Evolutionary conservation across 371 early-diverging fungal genomes (phyloP), one percentile per base, ranked within the genome.

Genomic region (Haplosporangium sp.): DNA sequence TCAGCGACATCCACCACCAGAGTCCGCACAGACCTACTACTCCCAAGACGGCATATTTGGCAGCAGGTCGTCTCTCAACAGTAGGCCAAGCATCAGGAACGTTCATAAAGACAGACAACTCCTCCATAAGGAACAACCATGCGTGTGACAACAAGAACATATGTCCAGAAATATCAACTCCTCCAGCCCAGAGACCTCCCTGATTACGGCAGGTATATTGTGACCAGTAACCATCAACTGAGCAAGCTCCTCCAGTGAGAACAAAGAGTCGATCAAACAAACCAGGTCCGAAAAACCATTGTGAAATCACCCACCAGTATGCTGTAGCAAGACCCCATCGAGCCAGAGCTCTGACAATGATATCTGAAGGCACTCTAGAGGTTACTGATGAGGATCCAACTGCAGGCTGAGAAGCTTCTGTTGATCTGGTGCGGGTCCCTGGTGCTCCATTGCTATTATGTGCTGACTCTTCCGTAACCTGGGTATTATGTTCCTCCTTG

Each of bases 91-190:
- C 68, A 45, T 71, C 65, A n/a, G 81, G 81, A 3, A 69, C 72
- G n/a, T 81, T 81, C 72, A 74, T 37, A 48, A 74, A 81, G 9
- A 81, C 63, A 1, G 81, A 81, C 11, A 81, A 63, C 73, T 96
- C 96, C 68, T 95, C 95, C 86, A 85, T 89, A 52, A 96, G 84
- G 75, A 95, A 90, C 63, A 97, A 84, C 42, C 90, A 92, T 19
- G 94, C 87, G 76, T 96, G 97, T 37, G 95, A 90, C 71, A 97
- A 77, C 67, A 97, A 74, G 61, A 97, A 90, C 78, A 95, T 95
- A 81, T 97, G 98, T 4, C 98, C 98, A 0, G 94, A 94, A 17
- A 96, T 86, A 84, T 96, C 96, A 66, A 93, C 87, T 10, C 95
- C 95, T 44, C 92, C 92, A 15, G 67, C 39, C 95, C 96, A 96